Conservation (phyloP, 495 filamentous ascomycete genomes). For the Xylaria bambusicola region DNA sequence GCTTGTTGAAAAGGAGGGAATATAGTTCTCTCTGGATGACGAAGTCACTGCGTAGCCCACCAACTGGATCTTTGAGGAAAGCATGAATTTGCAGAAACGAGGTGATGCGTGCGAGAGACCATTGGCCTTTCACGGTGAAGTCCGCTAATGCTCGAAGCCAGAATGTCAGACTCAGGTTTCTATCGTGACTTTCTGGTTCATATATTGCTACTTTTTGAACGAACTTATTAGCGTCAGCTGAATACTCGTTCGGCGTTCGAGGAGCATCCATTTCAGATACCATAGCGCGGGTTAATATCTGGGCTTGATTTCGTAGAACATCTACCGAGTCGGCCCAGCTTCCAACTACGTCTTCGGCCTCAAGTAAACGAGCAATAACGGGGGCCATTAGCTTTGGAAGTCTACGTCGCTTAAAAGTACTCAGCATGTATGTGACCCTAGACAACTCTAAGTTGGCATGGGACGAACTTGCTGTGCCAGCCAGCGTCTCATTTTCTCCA, state of each 20-base stretch:
- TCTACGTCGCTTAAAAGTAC: neutral
- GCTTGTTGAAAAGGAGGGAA: neutral
- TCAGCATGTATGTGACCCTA: neutral
- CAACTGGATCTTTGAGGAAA: conserved; percentile 13
- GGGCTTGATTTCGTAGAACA: conserved; percentile 12
- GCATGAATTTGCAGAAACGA: conserved; percentile 8
- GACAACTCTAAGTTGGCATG: conserved; percentile 8
- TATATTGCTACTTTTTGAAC: neutral
- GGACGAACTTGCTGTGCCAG: neutral
- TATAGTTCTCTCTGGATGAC: neutral
- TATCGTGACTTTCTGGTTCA: conserved; percentile 5
- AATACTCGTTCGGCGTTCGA: neutral
- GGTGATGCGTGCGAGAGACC: conserved; percentile 4
- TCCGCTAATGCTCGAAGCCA: conserved; percentile 12
- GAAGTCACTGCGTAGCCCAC: conserved; percentile 5
- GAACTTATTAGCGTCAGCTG: neutral
- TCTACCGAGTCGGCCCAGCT: conserved; percentile 6
- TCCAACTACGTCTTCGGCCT: conserved; percentile 3
- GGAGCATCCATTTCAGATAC: neutral
- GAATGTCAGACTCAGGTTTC: conserved; percentile 9
- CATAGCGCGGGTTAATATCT: neutral
- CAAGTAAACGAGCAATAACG: neutral
- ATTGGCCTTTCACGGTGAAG: conserved; percentile 5
- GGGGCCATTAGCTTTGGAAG: neutral
- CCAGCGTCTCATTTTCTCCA: neutral